Evolutionary conservation across 768 basidiomycete species (phyloP).

Genomic region (Sporobolomyces phaffii): DNA sequence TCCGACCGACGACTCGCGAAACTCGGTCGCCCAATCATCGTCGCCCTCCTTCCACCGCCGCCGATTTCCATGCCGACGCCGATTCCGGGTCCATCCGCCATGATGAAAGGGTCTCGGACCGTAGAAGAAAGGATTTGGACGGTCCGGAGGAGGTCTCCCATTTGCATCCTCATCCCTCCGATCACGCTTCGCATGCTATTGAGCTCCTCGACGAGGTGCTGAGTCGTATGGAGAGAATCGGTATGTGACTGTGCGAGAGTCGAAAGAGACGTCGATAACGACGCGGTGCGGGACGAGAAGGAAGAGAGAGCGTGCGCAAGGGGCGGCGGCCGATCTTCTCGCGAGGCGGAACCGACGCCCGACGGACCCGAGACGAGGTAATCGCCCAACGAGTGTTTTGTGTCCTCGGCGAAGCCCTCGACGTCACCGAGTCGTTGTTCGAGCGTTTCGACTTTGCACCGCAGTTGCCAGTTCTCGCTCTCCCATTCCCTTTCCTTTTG

Average conservation of each 20-base stretch:
- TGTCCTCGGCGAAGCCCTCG: not conserved
- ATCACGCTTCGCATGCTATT: constrained; percentile 4
- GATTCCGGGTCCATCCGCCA: too few species aligned
- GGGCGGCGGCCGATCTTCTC: not conserved
- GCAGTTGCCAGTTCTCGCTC: constrained; percentile 1
- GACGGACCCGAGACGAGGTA: too few species aligned
- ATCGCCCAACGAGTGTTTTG: not conserved
- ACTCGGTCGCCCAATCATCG: not conserved
- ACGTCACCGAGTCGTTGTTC: not conserved
- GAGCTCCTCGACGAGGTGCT: constrained; percentile 19
- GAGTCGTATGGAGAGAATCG: not conserved
- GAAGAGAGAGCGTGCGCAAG: not conserved
- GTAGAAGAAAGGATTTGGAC: not conserved
- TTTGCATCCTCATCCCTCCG: constrained; percentile 9
- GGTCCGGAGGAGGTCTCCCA: constrained; percentile 3
- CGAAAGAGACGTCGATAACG: not conserved
- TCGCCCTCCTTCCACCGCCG: not conserved
- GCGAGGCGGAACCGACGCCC: not conserved
- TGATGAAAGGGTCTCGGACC: too few species aligned
- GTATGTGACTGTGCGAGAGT: constrained; percentile 13
- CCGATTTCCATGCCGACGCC: too few species aligned
- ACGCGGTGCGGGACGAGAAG: not conserved
- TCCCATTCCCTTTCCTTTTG: not conserved
- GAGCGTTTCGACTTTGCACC: not conserved
- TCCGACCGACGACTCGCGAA: constrained; percentile 2